A percentile compares a stretch with the other conserved stretches of the same genome.
These are phyloP conservation scores for Trifolium dubium DNA, from an alignment of 306 rosid species.

Conservation along the genomic window DNA sequence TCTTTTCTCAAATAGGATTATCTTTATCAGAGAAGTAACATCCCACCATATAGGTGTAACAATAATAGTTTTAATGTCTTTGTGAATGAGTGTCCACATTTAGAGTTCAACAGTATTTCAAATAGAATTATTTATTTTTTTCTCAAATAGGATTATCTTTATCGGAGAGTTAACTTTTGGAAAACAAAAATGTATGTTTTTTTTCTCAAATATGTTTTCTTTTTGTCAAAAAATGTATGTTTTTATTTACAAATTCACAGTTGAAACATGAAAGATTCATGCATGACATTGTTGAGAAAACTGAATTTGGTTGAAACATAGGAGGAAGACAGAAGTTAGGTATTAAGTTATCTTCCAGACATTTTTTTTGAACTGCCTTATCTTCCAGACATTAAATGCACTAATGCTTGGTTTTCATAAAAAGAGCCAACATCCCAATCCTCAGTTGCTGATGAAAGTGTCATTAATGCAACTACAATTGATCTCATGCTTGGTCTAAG, in stretches of 20 bases:
- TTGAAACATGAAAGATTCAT: constrained; percentile 26
- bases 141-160: too few species aligned
- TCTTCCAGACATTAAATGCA: constrained; percentile 62
- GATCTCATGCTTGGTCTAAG: constrained; percentile 91
- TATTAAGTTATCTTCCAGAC: constrained; percentile 54
- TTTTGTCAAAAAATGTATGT: background rate
- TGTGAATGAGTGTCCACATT: too few species aligned
- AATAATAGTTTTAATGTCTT: too few species aligned
- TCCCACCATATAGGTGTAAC: too few species aligned
- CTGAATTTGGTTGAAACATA: constrained; percentile 18
- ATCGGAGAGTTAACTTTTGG: too few species aligned
- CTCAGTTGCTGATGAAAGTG: constrained; percentile 68
- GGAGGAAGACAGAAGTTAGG: background rate
- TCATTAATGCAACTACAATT: constrained; percentile 69
- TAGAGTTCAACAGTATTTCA: too few species aligned
- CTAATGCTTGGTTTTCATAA: constrained; percentile 57
- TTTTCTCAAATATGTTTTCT: too few species aligned
- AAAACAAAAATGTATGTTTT: too few species aligned
- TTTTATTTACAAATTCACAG: constrained; percentile 26
- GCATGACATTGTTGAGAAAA: constrained; percentile 1
- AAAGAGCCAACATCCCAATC: constrained; percentile 78
- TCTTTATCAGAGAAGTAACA: too few species aligned
- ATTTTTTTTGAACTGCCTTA: too few species aligned
- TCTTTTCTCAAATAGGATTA: too few species aligned
- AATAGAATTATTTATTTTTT: too few species aligned